Percentiles rank a stretch among this genome's conserved stretches.
phyloP scores from a whole-genome alignment of 2,329 filamentous ascomycete genomes.

The Alternaria sp. region DNA sequence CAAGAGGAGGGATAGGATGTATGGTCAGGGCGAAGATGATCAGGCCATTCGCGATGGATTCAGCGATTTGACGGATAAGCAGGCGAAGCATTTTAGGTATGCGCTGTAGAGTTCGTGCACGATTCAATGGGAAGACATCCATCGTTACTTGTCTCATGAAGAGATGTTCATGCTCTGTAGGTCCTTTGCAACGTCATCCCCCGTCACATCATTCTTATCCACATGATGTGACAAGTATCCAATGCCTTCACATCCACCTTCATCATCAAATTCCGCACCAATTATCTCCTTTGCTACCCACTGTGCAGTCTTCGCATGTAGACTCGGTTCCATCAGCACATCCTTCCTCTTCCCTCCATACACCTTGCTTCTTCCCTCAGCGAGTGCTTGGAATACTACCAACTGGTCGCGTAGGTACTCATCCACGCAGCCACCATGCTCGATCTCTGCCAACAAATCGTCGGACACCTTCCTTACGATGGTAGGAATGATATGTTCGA shows the following conservation, averaged over 20 bases:
- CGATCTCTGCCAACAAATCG: constrained; percentile 55
- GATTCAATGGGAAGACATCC: background rate
- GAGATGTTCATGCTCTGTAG: background rate
- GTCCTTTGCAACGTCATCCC: background rate
- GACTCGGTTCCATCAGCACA: constrained; percentile 41
- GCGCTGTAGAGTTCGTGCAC: constrained; percentile 26
- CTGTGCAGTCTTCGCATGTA: constrained; percentile 55
- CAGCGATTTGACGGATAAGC: constrained; percentile 42
- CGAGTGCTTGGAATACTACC: constrained; percentile 65
- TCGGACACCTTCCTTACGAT: constrained; percentile 54
- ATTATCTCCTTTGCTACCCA: constrained; percentile 52
- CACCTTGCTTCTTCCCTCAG: constrained; percentile 50
- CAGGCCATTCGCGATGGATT: constrained; percentile 44
- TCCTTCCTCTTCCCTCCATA: constrained; percentile 31
- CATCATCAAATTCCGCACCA: constrained; percentile 47
- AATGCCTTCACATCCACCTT: constrained; percentile 47
- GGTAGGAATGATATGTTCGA: constrained; percentile 33
- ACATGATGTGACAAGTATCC: constrained; percentile 22
- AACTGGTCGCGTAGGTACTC: constrained; percentile 64
- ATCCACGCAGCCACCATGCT: constrained; percentile 59
- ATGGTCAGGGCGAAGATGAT: constrained; percentile 36
- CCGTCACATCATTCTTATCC: background rate
- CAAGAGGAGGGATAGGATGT: constrained; percentile 34
- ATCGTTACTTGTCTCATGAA: background rate
- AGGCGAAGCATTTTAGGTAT: constrained; percentile 45